phyloP scores from a whole-genome alignment of 2,329 filamentous ascomycete species.

The Talaromyces verruculosus region DNA sequence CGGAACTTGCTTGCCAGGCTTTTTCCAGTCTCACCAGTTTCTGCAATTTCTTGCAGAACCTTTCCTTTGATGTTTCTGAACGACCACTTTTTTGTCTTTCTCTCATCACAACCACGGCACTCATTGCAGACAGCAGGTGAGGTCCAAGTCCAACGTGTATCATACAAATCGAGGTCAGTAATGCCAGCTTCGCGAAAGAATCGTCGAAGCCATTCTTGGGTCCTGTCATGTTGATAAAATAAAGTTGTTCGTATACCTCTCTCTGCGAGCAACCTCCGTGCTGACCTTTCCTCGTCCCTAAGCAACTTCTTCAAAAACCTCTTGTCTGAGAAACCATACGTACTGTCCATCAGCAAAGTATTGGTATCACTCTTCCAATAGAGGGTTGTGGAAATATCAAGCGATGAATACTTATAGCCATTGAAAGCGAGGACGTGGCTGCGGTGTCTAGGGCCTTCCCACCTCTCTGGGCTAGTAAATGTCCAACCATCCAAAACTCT shows the following conservation, averaged over 20 bases:
- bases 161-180: not conserved
- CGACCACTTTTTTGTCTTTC: not conserved
- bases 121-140: not conserved
- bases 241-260: not conserved
- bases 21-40: not conserved
- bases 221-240: not conserved
- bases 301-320: not conserved
- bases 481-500: not conserved
- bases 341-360: not conserved
- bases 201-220: not conserved
- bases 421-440: not conserved
- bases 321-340: not conserved
- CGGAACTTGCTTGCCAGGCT: not conserved
- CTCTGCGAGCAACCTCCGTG: not conserved
- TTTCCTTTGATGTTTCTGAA: not conserved
- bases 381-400: not conserved
- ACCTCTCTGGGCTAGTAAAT: not conserved
- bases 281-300: not conserved
- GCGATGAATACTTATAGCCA: not conserved
- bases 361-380: not conserved
- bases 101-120: not conserved
- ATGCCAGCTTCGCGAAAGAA: not conserved
- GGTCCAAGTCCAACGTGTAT: not conserved
- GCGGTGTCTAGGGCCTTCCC: not conserved
- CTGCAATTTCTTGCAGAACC: not conserved